Evolutionary conservation across 108 stramenopile genomes (phyloP).

Genomic region (Mediolabrus comicus): DNA sequence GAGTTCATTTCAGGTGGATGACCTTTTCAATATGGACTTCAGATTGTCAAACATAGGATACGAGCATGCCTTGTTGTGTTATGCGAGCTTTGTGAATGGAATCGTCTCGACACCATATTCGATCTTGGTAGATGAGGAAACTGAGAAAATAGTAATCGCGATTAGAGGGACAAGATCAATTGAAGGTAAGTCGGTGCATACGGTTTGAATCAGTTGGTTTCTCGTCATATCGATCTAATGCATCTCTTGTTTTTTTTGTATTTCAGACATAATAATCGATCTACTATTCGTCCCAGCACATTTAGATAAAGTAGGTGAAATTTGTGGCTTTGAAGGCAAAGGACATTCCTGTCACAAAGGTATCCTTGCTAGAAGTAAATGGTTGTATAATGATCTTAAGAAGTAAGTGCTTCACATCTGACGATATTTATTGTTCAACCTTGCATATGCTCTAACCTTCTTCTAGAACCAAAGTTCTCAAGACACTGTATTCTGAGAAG

Average conservation of each 20-base stretch:
- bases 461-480: slow-evolving; percentile 4
- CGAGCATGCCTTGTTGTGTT: slow-evolving; percentile 24
- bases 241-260: too few species aligned
- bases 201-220: too few species aligned
- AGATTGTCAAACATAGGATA: slow-evolving; percentile 7
- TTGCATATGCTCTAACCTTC: too few species aligned
- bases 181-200: too few species aligned
- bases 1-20: too few species aligned
- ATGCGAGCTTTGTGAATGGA: slow-evolving; percentile 48
- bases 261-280: slow-evolving; percentile 61
- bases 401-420: too few species aligned
- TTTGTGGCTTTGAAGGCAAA: slow-evolving; percentile 47
- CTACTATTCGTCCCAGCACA: slow-evolving; percentile 38
- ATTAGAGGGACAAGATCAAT: slow-evolving; percentile 66
- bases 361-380: slow-evolving; percentile 22
- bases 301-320: slow-evolving; percentile 30
- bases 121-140: slow-evolving; percentile 55
- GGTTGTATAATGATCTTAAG: slow-evolving; percentile 35
- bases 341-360: slow-evolving; percentile 50
- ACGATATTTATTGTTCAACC: too few species aligned
- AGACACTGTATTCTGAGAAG: slow-evolving; percentile 10
- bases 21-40: too few species aligned
- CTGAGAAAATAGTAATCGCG: slow-evolving; percentile 49
- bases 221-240: too few species aligned
- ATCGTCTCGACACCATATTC: slow-evolving; percentile 50